These are phyloP conservation scores for Aulographum hederae DNA, from an alignment of 2,329 filamentous ascomycete species.

Conservation along the genomic window DNA sequence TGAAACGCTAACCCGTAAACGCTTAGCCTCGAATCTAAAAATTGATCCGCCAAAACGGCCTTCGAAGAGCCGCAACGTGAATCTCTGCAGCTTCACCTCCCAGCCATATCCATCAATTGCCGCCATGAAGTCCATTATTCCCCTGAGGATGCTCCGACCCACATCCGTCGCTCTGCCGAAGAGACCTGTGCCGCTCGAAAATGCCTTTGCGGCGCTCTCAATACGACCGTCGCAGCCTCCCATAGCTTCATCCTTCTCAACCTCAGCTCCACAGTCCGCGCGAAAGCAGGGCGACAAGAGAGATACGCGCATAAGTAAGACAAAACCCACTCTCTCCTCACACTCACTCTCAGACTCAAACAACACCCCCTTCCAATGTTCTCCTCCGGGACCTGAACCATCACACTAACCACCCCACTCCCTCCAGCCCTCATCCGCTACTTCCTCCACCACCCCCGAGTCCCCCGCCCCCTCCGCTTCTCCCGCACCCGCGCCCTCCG, in stretches of 20 bases:
- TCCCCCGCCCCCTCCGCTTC: slow-evolving; percentile 67
- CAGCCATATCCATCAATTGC: too few species aligned
- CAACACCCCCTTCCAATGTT: slow-evolving; percentile 1
- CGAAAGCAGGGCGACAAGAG: slow-evolving; percentile 18
- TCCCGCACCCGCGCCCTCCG: slow-evolving; percentile 72
- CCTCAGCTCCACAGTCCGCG: slow-evolving; percentile 15
- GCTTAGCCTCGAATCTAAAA: too few species aligned
- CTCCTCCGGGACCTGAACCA: not conserved
- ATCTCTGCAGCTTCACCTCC: too few species aligned
- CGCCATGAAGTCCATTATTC: too few species aligned
- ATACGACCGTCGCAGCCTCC: not conserved
- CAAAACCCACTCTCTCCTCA: not conserved
- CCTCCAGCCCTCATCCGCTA: slow-evolving; percentile 44
- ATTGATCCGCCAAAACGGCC: too few species aligned
- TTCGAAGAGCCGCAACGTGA: too few species aligned
- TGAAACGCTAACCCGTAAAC: too few species aligned
- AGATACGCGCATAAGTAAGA: slow-evolving; percentile 15
- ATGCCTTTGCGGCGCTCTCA: too few species aligned
- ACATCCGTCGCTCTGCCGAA: too few species aligned
- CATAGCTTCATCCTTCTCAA: slow-evolving; percentile 12
- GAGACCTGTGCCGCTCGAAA: too few species aligned
- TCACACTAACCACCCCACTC: slow-evolving; percentile 3
- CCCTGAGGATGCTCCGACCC: too few species aligned
- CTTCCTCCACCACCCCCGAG: slow-evolving; percentile 49
- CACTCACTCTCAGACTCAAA: not conserved